A percentile compares a stretch with the other conserved stretches of the same genome.
These are phyloP conservation scores for Dendrobium nobile DNA, from an alignment of 106 monocot genomes.

Conservation along the genomic window DNA sequence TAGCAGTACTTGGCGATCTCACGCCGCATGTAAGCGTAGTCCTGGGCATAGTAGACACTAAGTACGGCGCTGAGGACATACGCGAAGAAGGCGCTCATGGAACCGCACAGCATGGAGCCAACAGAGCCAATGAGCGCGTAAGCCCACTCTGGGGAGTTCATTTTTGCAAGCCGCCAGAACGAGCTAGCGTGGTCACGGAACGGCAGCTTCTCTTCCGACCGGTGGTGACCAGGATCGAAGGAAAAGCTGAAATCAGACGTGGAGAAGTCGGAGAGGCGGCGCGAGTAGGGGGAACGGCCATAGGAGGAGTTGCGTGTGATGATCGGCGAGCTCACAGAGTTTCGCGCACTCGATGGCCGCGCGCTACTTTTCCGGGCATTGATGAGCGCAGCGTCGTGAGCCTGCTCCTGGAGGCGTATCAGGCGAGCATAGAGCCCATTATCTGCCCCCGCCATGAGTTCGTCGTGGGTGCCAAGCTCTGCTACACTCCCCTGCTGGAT, in stretches of 20 bases:
- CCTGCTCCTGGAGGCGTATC: slow-evolving; percentile 84
- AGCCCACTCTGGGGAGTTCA: slow-evolving; percentile 92
- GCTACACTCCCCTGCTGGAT: slow-evolving; percentile 63
- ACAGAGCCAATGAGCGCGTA: slow-evolving; percentile 77
- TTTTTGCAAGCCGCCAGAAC: slow-evolving; percentile 84
- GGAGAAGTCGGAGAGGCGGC: slow-evolving; percentile 83
- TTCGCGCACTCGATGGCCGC: slow-evolving; percentile 80
- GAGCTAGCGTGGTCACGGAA: slow-evolving; percentile 88
- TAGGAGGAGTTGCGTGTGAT: slow-evolving; percentile 83
- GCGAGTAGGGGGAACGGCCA: slow-evolving; percentile 79
- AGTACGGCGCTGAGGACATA: slow-evolving; percentile 93
- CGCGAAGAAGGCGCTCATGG: slow-evolving; percentile 86
- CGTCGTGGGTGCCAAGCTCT: slow-evolving; percentile 85
- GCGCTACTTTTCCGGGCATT: slow-evolving; percentile 81
- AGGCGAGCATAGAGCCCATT: slow-evolving; percentile 71
- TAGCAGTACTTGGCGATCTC: slow-evolving; percentile 97
- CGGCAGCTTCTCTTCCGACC: slow-evolving; percentile 49
- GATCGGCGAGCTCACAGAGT: slow-evolving; percentile 86
- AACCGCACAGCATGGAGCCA: slow-evolving; percentile 90
- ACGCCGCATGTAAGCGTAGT: slow-evolving; percentile 52
- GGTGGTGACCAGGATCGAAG: slow-evolving; percentile 31
- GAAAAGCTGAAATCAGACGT: slow-evolving; percentile 53
- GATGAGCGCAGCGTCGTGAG: slow-evolving; percentile 63
- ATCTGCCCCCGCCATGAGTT: slow-evolving; percentile 80
- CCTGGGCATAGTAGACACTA: slow-evolving; percentile 74